These are phyloP conservation scores for Amaranthus cruentus DNA, from an alignment of 148 eudicot species.

Conservation along the genomic window DNA sequence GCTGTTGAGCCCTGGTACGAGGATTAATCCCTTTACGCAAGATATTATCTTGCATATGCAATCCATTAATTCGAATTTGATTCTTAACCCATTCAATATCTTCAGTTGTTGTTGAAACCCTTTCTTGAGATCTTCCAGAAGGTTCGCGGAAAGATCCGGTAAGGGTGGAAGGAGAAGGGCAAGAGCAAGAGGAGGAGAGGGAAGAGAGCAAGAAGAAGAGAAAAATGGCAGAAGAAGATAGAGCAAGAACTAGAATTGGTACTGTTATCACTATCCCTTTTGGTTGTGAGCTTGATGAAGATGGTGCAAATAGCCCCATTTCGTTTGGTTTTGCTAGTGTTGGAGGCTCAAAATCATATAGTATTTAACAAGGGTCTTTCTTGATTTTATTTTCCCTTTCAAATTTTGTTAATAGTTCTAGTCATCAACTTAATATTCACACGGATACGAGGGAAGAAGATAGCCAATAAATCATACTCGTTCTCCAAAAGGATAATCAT, in stretches of 20 bases:
- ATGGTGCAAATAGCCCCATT: slow-evolving; percentile 24
- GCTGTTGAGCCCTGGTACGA: slow-evolving; percentile 80
- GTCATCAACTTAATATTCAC: no score
- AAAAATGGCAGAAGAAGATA: slow-evolving; percentile 46
- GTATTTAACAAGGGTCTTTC: no score
- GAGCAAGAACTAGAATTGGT: slow-evolving; percentile 50
- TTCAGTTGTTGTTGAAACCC: slow-evolving; percentile 45
- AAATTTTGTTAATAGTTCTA: no score
- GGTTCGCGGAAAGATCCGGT: background rate
- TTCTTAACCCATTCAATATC: slow-evolving; percentile 68
- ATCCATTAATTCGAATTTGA: slow-evolving; percentile 74
- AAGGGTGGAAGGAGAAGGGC: slow-evolving; percentile 27
- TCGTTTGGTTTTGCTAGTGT: background rate
- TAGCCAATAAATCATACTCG: no score
- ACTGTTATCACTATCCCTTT: slow-evolving; percentile 60
- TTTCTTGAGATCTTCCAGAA: slow-evolving; percentile 11
- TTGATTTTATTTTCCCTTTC: no score
- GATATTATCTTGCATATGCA: slow-evolving; percentile 83
- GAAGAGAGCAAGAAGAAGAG: slow-evolving; percentile 63
- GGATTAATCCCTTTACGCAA: slow-evolving; percentile 94
- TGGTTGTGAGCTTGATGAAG: slow-evolving; percentile 7
- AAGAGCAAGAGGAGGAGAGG: slow-evolving; percentile 41
- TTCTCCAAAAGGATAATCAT: no score
- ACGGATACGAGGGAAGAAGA: no score
- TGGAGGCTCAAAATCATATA: no score